phyloP scores from a whole-genome alignment of 768 basidiomycete genomes.

The Tricholoma flavovirens region DNA sequence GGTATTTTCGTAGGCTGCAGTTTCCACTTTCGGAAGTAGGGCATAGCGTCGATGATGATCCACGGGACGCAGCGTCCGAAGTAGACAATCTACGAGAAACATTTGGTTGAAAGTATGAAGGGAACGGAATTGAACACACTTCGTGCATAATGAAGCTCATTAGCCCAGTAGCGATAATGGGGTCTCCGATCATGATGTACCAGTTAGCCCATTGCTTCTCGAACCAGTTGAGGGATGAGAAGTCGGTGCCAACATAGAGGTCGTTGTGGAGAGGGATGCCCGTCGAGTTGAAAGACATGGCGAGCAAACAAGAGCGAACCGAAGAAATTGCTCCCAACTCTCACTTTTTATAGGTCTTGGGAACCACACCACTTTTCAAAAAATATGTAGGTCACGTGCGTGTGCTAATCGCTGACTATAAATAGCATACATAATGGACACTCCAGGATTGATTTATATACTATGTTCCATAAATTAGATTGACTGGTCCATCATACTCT shows the following conservation, averaged over 20 bases:
- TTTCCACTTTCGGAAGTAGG: conserved; percentile 93
- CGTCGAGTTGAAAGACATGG: conserved; percentile 43
- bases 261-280: conserved; percentile 26
- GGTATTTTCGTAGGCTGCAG: conserved; percentile 85
- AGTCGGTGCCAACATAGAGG: conserved; percentile 56
- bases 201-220: conserved; percentile 82
- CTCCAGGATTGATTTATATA: too few relatives aligned
- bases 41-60: conserved; percentile 92
- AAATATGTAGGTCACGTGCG: neutral
- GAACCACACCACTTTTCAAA: conserved; percentile 6
- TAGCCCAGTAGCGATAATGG: conserved; percentile 87
- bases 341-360: neutral
- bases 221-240: conserved; percentile 56
- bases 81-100: conserved; percentile 69
- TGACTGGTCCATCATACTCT: too few relatives aligned
- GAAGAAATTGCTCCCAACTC: neutral
- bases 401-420: too few relatives aligned
- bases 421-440: too few relatives aligned
- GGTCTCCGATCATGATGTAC: conserved; percentile 86
- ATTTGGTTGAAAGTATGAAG: neutral
- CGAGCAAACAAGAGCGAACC: conserved; percentile 11
- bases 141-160: conserved; percentile 93
- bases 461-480: too few relatives aligned
- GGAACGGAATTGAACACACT: conserved; percentile 39
- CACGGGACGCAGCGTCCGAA: conserved; percentile 94